Conservation (phyloP, 495 filamentous ascomycete genomes). For the Lophium mytilinum region DNA sequence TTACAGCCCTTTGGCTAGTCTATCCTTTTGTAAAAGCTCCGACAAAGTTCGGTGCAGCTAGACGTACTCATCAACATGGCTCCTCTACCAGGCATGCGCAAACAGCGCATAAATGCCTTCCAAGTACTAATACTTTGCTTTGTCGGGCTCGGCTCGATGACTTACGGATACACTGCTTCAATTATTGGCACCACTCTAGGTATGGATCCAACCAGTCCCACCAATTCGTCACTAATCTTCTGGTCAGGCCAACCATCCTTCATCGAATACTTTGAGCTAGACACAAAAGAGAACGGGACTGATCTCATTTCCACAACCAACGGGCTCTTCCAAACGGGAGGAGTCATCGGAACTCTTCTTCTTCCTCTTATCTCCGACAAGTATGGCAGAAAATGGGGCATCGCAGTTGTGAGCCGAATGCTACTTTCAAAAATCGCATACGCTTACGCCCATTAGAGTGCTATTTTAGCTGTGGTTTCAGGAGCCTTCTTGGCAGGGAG, state of each 20-base stretch:
- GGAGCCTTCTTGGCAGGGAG: constrained; percentile 24
- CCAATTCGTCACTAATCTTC: background rate
- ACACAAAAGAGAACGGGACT: constrained; percentile 20
- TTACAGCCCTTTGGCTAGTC: background rate
- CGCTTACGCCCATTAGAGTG: constrained; percentile 3
- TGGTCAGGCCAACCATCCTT: constrained; percentile 19
- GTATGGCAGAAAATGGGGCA: constrained; percentile 24
- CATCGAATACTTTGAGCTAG: constrained; percentile 25
- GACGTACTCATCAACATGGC: background rate
- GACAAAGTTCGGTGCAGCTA: background rate
- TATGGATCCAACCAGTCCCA: background rate
- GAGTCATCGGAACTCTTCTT: constrained; percentile 18
- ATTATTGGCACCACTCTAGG: constrained; percentile 25
- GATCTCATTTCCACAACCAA: constrained; percentile 26
- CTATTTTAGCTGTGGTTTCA: constrained; percentile 19
- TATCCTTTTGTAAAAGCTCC: no score
- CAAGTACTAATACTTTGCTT: constrained; percentile 14
- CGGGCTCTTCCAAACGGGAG: constrained; percentile 27
- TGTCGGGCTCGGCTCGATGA: constrained; percentile 19
- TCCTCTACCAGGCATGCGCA: background rate
- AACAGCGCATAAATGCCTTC: constrained; percentile 16
- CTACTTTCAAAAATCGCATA: background rate
- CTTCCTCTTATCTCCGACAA: constrained; percentile 11
- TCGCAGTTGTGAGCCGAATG: constrained; percentile 4
- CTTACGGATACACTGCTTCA: constrained; percentile 21